Base-by-base conservation (phyloP, 345 rosid genomes). In the Dimocarpus longan region DNA sequence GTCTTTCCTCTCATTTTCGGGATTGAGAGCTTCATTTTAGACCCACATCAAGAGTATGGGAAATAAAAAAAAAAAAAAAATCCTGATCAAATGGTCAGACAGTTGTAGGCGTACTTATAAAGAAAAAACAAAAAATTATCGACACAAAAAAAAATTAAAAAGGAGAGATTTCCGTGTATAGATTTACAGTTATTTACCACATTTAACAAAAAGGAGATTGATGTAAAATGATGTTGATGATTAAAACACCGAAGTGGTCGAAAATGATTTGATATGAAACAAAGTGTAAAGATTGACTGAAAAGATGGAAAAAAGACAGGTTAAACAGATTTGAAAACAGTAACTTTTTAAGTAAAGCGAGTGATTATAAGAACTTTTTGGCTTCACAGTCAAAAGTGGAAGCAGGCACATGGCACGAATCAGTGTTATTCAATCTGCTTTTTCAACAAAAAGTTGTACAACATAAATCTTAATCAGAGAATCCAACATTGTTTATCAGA, bases 311-410 rank as follows among this genome's bases (percentile, higher is more conserved):
- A 46, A 46, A 46, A 46, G 50, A 46, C 10, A 8, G 10, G 59
- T 2, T 54, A 18, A 42, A 56, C 5, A 9, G 3, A 19, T 37
- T n/a, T 32, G 28, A 56, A 32, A 56, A 8, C 50, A 46, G 6
- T 12, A 42, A 62, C 77, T 74, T 74, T 22, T 22, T 16, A 8
- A 1, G 15, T 43, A 74, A 74, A 43, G 69, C 15, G 32, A 74
- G 77, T 62, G 68, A 43, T 74, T 62, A 74, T 74, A 69, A 3
- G 32, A 74, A 18, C 71, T 75, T 75, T 75, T 48, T 11, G 50
- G 70, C 9, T 28, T 37, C 28, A 37, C 32, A 28, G 70, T 48
- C 32, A 0, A 65, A 75, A 75, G n/a, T 1, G 26, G 12, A 2
- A 46, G 52, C 10, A 26, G 19, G 19, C 15, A 42, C 63, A 43